These are phyloP conservation scores for Beta macrorhiza DNA, from an alignment of 179 eudicot genomes.

Conservation along the genomic window DNA sequence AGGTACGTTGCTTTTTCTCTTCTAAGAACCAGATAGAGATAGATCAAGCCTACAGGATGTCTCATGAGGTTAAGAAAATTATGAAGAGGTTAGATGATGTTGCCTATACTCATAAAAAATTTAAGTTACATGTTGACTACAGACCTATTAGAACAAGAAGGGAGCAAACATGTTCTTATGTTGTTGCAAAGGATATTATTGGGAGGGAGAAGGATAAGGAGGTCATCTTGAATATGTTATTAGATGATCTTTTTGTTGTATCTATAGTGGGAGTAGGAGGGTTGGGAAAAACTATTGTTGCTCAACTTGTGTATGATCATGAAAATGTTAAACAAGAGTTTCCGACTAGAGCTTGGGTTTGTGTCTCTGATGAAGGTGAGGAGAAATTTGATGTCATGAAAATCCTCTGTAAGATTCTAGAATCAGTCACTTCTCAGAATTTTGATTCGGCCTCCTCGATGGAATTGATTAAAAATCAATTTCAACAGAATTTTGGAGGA, in stretches of 20 bases:
- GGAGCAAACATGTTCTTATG: not conserved
- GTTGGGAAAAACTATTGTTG: slow-evolving; percentile 12
- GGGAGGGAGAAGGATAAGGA: not conserved
- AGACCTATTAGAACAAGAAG: not conserved
- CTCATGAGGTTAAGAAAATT: not conserved
- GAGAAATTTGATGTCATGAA: not conserved
- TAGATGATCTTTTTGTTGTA: not conserved
- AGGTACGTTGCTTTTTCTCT: not conserved
- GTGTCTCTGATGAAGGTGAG: slow-evolving; percentile 12
- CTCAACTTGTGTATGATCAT: slow-evolving; percentile 28
- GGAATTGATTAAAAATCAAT: not conserved
- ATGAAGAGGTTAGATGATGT: not conserved
- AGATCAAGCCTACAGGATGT: not conserved
- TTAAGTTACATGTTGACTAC: not conserved
- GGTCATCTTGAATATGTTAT: not conserved
- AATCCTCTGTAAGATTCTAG: not conserved
- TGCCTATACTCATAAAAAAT: not conserved
- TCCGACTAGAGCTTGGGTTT: slow-evolving; percentile 11
- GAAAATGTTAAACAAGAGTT: not conserved
- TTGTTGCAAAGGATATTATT: not conserved
- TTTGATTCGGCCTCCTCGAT: not conserved
- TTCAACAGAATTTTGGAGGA: not conserved
- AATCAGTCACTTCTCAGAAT: not conserved
- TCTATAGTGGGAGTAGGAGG: slow-evolving; percentile 11
- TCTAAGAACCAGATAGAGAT: not conserved